These are phyloP conservation scores for Coemansia sp. DNA, from an alignment of 192 early-diverging fungal species.

Conservation along the genomic window DNA sequence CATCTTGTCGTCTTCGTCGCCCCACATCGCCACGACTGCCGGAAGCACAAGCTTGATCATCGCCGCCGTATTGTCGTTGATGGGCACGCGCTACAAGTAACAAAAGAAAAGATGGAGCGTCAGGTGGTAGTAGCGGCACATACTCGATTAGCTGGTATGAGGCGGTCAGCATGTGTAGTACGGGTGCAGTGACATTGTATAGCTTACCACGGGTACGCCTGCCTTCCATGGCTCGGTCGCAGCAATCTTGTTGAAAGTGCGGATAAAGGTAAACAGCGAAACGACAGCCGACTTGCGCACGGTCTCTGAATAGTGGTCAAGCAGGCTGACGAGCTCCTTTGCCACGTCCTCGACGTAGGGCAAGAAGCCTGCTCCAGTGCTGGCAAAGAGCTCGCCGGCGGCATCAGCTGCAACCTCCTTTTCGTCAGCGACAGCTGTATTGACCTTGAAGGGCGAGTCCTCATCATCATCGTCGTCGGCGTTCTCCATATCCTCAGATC, in stretches of 20 bases:
- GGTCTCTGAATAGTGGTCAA: constrained; percentile 78
- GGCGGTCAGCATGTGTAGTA: not conserved
- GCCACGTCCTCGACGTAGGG: constrained; percentile 81
- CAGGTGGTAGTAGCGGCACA: not conserved
- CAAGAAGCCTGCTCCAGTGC: constrained; percentile 73
- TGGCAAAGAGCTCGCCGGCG: constrained; percentile 83
- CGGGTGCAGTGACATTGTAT: not conserved
- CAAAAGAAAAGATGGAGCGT: constrained; percentile 7
- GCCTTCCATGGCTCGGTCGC: constrained; percentile 71
- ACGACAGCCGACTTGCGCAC: constrained; percentile 78
- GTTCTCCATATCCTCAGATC: constrained; percentile 46
- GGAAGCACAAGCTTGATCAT: constrained; percentile 74
- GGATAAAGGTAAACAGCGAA: constrained; percentile 75
- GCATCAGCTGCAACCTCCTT: constrained; percentile 92
- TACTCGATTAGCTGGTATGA: not conserved
- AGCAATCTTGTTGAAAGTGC: constrained; percentile 77
- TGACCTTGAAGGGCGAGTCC: constrained; percentile 64
- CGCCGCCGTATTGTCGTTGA: constrained; percentile 75
- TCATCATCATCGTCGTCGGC: constrained; percentile 64
- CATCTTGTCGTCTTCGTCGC: constrained; percentile 81
- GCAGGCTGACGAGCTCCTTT: constrained; percentile 66
- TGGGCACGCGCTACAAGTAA: constrained; percentile 58
- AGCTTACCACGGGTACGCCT: constrained; percentile 66
- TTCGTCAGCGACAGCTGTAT: constrained; percentile 86
- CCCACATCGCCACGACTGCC: constrained; percentile 70